phyloP scores from a whole-genome alignment of 2,329 filamentous ascomycete genomes.

The Aspergillus floridensis region DNA sequence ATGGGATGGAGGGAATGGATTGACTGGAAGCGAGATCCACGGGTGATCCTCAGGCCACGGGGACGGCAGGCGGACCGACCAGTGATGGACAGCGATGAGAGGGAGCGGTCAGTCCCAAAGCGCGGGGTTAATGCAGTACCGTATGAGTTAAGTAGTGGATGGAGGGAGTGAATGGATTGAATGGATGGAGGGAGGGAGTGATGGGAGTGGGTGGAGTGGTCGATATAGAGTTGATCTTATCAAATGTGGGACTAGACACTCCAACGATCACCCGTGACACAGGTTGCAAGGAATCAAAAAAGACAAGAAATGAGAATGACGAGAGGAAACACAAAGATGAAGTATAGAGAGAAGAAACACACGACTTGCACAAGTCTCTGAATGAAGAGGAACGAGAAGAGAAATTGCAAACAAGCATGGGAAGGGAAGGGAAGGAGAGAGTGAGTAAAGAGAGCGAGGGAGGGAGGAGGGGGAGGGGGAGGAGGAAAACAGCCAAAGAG shows the following conservation, averaged over 20 bases:
- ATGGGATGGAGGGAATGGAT: too few relatives aligned
- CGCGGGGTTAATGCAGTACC: background rate
- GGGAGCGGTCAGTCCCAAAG: constrained; percentile 2
- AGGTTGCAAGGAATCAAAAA: background rate
- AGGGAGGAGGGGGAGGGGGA: too few relatives aligned
- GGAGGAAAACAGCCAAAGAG: too few relatives aligned
- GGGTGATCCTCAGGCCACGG: constrained; percentile 5
- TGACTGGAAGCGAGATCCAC: background rate
- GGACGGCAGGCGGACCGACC: constrained; percentile 5
- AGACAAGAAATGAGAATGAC: background rate
- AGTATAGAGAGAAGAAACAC: too few relatives aligned
- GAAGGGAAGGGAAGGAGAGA: too few relatives aligned
- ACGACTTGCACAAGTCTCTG: too few relatives aligned
- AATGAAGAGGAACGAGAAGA: too few relatives aligned
- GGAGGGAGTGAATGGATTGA: too few relatives aligned
- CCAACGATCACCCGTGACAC: background rate
- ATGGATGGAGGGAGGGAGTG: background rate
- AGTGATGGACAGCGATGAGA: background rate
- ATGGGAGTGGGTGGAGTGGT: too few relatives aligned
- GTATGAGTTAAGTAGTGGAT: too few relatives aligned
- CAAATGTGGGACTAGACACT: background rate
- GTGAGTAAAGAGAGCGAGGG: too few relatives aligned
- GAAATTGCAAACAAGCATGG: too few relatives aligned
- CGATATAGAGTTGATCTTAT: background rate
- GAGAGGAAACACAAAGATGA: background rate